Percentiles rank a stretch among this genome's conserved stretches.
phyloP scores from a whole-genome alignment of 2,329 filamentous ascomycete genomes.

The Pseudogymnoascus sp. region DNA sequence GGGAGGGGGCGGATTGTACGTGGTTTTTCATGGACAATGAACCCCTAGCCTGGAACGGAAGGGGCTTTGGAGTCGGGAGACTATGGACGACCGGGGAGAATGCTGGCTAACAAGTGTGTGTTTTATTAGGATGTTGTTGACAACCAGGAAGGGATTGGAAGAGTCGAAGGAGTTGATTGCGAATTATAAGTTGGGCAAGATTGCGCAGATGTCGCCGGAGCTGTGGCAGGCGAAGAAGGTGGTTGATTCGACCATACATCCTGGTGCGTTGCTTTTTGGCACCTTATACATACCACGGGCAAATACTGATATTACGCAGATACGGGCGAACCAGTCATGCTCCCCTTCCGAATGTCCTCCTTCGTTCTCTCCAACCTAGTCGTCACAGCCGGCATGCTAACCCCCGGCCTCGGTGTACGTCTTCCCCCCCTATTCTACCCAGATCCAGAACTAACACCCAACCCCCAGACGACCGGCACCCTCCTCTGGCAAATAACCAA shows the following conservation, averaged over 20 bases:
- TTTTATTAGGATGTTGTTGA: slow-evolving; percentile 67
- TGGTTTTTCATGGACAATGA: slow-evolving; percentile 21
- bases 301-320: slow-evolving; percentile 44
- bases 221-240: slow-evolving; percentile 96
- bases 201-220: slow-evolving; percentile 75
- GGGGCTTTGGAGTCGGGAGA: not conserved
- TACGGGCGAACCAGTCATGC: slow-evolving; percentile 81
- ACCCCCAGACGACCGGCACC: slow-evolving; percentile 63
- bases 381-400: slow-evolving; percentile 95
- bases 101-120: not conserved
- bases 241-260: slow-evolving; percentile 91
- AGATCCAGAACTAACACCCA: not conserved
- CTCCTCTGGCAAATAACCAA: slow-evolving; percentile 93
- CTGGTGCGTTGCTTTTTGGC: slow-evolving; percentile 50
- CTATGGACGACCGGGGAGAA: not conserved
- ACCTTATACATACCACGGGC: slow-evolving; percentile 3
- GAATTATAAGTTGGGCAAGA: slow-evolving; percentile 78
- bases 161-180: slow-evolving; percentile 74
- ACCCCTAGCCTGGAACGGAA: not conserved
- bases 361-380: slow-evolving; percentile 91
- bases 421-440: not conserved
- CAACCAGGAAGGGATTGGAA: slow-evolving; percentile 69
- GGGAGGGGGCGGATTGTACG: slow-evolving; percentile 12
- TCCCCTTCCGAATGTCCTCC: slow-evolving; percentile 96
- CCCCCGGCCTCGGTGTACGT: slow-evolving; percentile 67